Percentiles rank a stretch among this genome's conserved stretches.
phyloP scores from a whole-genome alignment of 306 rosid species.

The Delonix regia region DNA sequence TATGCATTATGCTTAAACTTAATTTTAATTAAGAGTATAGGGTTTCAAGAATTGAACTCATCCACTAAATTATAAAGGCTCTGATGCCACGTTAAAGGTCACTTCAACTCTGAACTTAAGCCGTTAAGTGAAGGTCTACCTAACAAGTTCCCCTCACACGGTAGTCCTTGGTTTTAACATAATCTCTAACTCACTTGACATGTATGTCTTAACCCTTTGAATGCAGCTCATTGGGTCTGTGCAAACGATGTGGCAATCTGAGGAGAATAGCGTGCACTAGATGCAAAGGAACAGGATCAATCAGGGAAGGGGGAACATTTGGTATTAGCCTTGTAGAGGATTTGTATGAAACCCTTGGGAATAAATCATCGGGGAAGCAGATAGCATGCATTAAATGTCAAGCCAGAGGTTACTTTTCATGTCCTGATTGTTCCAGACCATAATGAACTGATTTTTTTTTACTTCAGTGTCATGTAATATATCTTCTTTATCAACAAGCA shows the following conservation, averaged over 20 bases:
- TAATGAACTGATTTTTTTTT: slow-evolving; percentile 24
- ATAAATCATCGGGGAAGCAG: slow-evolving; percentile 44
- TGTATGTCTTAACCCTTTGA: background rate
- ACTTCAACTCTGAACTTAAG: too few relatives aligned
- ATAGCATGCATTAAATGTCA: slow-evolving; percentile 63
- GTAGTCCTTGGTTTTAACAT: background rate
- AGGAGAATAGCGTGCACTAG: slow-evolving; percentile 72
- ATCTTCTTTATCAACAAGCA: background rate
- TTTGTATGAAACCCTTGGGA: slow-evolving; percentile 52
- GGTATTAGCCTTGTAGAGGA: slow-evolving; percentile 51
- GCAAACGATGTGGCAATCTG: slow-evolving; percentile 84
- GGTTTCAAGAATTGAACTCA: background rate
- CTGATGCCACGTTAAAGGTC: background rate
- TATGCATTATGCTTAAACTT: background rate
- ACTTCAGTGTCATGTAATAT: background rate
- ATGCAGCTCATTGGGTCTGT: slow-evolving; percentile 78
- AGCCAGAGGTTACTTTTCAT: slow-evolving; percentile 72
- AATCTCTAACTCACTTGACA: slow-evolving; percentile 1
- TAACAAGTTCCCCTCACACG: background rate
- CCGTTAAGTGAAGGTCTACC: background rate
- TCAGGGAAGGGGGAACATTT: slow-evolving; percentile 61
- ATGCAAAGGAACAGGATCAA: slow-evolving; percentile 71
- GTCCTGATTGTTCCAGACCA: slow-evolving; percentile 71
- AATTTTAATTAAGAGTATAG: background rate
- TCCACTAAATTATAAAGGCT: background rate